Percentiles rank a stretch among this genome's conserved stretches.
Conservation (phyloP, 139 green algal species). For the Chlorella sp. region DNA sequence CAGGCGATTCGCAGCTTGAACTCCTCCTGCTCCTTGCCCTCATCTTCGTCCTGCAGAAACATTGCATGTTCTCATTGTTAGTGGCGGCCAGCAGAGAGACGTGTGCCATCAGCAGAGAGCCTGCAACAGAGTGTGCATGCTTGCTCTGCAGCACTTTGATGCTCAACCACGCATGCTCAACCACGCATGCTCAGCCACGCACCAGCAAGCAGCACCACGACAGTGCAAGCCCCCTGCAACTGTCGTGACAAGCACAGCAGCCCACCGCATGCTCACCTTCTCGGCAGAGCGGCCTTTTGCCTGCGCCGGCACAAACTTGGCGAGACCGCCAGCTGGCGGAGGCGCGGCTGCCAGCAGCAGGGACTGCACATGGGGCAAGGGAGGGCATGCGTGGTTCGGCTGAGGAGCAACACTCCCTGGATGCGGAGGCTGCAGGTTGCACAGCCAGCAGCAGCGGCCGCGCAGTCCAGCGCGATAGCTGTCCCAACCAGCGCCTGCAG, state of each 20-base stretch:
- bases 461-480: neutral
- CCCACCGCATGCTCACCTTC: neutral
- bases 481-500: neutral
- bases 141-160: too few species aligned
- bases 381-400: neutral
- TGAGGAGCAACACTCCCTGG: neutral
- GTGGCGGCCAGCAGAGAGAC: too few species aligned
- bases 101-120: too few species aligned
- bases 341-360: slow-evolving; percentile 21
- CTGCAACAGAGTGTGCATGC: too few species aligned
- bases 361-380: neutral
- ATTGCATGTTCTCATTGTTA: too few species aligned
- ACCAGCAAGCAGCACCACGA: too few species aligned
- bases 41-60: slow-evolving; percentile 2
- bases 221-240: too few species aligned
- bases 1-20: slow-evolving; percentile 81
- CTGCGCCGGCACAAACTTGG: slow-evolving; percentile 24
- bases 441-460: neutral
- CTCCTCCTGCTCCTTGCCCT: slow-evolving; percentile 21
- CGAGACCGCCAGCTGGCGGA: neutral
- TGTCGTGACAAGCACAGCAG: too few species aligned
- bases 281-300: neutral
- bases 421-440: neutral
- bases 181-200: too few species aligned
- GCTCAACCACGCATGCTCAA: too few species aligned